Evolutionary conservation across 164 flowering plant species (phyloP).

Genomic region (Amborella trichopoda): DNA sequence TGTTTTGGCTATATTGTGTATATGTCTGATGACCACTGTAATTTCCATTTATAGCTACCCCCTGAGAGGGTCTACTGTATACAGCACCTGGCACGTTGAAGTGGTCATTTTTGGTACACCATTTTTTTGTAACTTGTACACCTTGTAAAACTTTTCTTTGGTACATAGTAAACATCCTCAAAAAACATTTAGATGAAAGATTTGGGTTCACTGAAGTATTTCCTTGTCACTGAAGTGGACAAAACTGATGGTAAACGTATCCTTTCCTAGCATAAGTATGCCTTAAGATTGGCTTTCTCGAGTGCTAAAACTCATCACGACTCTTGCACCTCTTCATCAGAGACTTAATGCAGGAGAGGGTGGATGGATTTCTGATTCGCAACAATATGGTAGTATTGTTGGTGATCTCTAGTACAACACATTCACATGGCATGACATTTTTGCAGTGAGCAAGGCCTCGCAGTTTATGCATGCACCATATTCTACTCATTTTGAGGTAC

Average conservation of each 20-base stretch:
- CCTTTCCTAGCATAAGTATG: neutral
- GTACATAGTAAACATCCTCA: too few species aligned
- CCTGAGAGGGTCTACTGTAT: too few species aligned
- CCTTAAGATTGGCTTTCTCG: neutral
- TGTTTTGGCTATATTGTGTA: too few species aligned
- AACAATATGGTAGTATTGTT: neutral
- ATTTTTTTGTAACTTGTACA: too few species aligned
- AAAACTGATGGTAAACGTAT: neutral
- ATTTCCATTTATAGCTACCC: too few species aligned
- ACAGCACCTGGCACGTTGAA: too few species aligned
- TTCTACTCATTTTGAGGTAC: neutral
- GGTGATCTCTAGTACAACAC: neutral
- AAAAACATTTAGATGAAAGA: too few species aligned
- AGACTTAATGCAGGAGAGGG: neutral
- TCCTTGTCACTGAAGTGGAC: neutral
- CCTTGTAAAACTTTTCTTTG: too few species aligned
- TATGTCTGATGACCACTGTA: too few species aligned
- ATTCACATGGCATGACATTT: neutral
- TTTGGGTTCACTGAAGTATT: too few species aligned
- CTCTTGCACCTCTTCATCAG: neutral
- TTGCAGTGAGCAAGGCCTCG: neutral
- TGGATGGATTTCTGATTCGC: neutral
- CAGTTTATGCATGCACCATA: neutral
- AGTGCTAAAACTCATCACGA: neutral
- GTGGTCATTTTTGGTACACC: too few species aligned